These are phyloP conservation scores for Aureobasidium leucospermi DNA, from an alignment of 2,329 filamentous ascomycete genomes.

Conservation along the genomic window DNA sequence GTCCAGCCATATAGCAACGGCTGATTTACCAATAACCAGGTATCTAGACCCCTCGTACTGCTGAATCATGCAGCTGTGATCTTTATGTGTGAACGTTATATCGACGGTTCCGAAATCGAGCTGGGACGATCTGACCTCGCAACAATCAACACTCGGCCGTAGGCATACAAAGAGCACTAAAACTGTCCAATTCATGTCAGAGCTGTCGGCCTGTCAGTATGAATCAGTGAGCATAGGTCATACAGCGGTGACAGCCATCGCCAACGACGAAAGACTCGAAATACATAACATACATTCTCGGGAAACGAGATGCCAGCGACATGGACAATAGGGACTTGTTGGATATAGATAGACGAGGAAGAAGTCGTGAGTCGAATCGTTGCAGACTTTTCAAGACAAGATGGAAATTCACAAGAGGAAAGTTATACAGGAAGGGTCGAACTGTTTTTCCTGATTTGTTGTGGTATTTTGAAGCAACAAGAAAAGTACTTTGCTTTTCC, in stretches of 20 bases:
- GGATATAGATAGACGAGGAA: too few relatives aligned
- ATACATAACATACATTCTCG: too few relatives aligned
- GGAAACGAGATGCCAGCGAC: too few relatives aligned
- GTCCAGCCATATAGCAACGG: not conserved
- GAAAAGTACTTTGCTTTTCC: slow-evolving; percentile 11
- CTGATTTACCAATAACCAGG: not conserved
- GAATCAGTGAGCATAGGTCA: too few relatives aligned
- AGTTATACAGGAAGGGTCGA: slow-evolving; percentile 9
- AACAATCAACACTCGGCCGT: not conserved
- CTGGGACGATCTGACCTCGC: not conserved
- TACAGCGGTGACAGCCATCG: too few relatives aligned
- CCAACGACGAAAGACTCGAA: too few relatives aligned
- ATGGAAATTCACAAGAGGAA: not conserved
- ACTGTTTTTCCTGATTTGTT: slow-evolving; percentile 13
- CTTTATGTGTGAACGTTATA: not conserved
- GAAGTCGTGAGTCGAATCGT: not conserved
- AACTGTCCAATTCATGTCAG: not conserved
- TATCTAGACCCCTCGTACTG: not conserved
- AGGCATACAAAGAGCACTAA: not conserved
- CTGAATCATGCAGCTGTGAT: not conserved
- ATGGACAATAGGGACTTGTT: too few relatives aligned
- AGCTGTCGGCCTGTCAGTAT: not conserved
- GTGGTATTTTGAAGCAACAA: slow-evolving; percentile 14
- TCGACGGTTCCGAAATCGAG: not conserved
- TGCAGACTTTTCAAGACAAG: not conserved